phyloP scores from a whole-genome alignment of 306 rosid genomes.

The Dryas octopetala region DNA sequence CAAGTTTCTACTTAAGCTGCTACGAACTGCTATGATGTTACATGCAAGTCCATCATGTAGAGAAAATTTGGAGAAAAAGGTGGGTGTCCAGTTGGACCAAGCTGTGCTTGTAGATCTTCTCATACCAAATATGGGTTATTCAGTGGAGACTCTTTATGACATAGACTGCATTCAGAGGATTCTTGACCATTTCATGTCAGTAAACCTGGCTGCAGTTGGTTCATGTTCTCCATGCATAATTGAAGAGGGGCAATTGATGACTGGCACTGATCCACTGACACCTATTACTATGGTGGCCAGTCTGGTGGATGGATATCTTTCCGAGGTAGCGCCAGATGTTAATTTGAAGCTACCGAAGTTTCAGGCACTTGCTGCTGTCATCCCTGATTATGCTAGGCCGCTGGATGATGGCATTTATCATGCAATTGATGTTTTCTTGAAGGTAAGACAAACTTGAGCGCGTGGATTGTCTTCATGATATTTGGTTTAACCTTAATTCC shows the following conservation, averaged over 20 bases:
- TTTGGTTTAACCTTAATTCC: neutral
- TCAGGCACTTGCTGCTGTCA: slow-evolving; percentile 70
- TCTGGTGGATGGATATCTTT: slow-evolving; percentile 76
- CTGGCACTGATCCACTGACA: slow-evolving; percentile 45
- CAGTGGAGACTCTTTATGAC: slow-evolving; percentile 79
- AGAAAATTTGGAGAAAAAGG: slow-evolving; percentile 76
- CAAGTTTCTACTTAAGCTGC: slow-evolving; percentile 59
- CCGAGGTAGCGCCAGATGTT: slow-evolving; percentile 86
- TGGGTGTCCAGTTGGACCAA: slow-evolving; percentile 73
- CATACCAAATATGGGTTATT: slow-evolving; percentile 71
- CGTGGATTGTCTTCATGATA: neutral
- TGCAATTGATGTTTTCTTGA: slow-evolving; percentile 81
- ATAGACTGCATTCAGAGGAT: slow-evolving; percentile 77
- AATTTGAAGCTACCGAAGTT: slow-evolving; percentile 76
- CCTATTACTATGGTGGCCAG: slow-evolving; percentile 65
- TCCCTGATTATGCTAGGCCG: slow-evolving; percentile 83
- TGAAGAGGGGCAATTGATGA: slow-evolving; percentile 49
- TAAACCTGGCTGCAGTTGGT: slow-evolving; percentile 37
- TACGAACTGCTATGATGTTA: slow-evolving; percentile 61
- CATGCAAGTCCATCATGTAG: slow-evolving; percentile 68
- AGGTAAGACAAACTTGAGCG: slow-evolving; percentile 45
- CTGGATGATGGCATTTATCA: slow-evolving; percentile 76
- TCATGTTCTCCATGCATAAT: slow-evolving; percentile 53
- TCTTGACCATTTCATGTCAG: slow-evolving; percentile 64
- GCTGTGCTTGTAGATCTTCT: slow-evolving; percentile 67